Conservation (phyloP, 192 early-diverging fungal genomes). For the Irineochytrium annulatum region DNA sequence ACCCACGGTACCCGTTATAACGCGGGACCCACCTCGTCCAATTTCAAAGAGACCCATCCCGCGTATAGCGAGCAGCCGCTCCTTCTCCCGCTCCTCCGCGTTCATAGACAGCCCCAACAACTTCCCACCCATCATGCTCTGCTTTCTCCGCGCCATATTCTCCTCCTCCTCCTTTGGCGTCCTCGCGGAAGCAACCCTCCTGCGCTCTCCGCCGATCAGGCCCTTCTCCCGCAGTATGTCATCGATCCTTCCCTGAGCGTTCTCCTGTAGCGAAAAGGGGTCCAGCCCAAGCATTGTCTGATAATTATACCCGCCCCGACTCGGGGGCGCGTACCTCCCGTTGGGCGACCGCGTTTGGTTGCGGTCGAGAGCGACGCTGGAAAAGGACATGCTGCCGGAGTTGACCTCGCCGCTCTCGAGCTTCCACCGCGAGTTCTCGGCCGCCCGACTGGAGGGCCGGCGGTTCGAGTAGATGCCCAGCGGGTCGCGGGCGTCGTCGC, state of each 20-base stretch:
- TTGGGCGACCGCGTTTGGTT: no score
- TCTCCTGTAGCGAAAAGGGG: not conserved
- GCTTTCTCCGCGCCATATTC: not conserved
- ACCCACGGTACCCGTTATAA: not conserved
- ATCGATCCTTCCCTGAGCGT: not conserved
- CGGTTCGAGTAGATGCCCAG: no score
- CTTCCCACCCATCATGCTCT: not conserved
- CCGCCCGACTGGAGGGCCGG: no score
- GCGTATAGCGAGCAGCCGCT: slow-evolving; percentile 7
- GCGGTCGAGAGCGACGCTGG: no score
- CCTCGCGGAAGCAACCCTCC: slow-evolving; percentile 15
- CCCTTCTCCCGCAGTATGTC: not conserved
- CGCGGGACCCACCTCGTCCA: not conserved
- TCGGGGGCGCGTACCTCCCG: no score
- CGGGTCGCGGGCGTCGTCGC: no score
- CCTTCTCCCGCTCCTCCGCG: slow-evolving; percentile 14
- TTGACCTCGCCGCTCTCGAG: no score
- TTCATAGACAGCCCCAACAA: not conserved
- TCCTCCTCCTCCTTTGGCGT: slow-evolving; percentile 15
- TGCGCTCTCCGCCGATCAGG: not conserved
- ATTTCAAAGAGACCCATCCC: slow-evolving; percentile 11
- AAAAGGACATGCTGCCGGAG: no score
- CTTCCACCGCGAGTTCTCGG: no score
- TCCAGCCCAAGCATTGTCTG: no score
- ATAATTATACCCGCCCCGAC: no score